Base-by-base conservation (phyloP, 1,284 basidiomycete species). In the Trametes sp. region DNA sequence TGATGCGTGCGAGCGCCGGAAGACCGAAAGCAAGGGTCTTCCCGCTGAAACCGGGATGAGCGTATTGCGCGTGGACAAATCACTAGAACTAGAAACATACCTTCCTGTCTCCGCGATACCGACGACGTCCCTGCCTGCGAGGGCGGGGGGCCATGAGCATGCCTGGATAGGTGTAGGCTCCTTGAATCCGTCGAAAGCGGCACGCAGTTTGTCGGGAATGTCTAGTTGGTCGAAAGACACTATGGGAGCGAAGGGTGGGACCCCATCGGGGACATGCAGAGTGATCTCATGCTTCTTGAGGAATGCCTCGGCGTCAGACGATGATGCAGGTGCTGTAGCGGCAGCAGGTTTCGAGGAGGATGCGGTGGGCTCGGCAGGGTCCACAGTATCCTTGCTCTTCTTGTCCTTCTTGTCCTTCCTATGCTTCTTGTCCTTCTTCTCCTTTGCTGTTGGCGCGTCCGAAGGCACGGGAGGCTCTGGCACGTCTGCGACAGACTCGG, bases 71-170 rank as follows among this genome's bases (percentile, higher is more conserved):
- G 41, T 56, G 23, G 13, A 23, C 26, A 31, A 24, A 23, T 24
- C 9, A 16, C 31, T 19, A 28, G 38, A 57, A 48, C 24, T n/a
- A 21, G 6, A 41, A 23, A 19, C 61, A 64, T 76, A 89, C 88
- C 87, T 95, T 70, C 96, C 98, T 1, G 97, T 99, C 82, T 99
- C 96, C 16, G 98, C 97, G 66, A 99, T 96, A 62, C 97, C 97
- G 36, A 99, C 91, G 0, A 98, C 93, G 75, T 98, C 96, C 29
- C 85, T 84, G 4, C 94, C 93, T 55, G 85, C 82, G 31, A 98
- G 80, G 7, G 94, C 86, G 21, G 94, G 89, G 4, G 96, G 95
- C 97, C 97, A 99, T 35, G 96, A 90, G 72, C 95, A 98, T 5
- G 95, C 90, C 76, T 99, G 97, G 62, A 99, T 96, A 0, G 97